These are phyloP conservation scores for Noccaea bulbosa DNA, from an alignment of 345 rosid genomes.

Conservation along the genomic window DNA sequence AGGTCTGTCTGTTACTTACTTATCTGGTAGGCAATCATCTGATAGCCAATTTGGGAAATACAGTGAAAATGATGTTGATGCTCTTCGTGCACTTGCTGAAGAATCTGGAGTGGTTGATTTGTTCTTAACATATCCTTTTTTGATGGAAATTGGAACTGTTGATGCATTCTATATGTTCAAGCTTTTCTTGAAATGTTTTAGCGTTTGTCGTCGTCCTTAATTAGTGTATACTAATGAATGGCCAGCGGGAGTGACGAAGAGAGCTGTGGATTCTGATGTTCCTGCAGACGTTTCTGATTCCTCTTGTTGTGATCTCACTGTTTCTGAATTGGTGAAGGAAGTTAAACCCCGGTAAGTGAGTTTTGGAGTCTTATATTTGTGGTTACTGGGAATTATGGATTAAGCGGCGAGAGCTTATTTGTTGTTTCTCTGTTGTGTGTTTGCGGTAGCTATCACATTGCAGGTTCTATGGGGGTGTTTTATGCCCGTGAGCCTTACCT, in stretches of 20 bases:
- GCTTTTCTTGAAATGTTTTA: neutral
- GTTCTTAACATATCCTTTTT: conserved; percentile 86
- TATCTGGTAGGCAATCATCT: conserved; percentile 73
- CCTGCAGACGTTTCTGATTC: conserved; percentile 63
- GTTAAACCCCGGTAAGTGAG: conserved; percentile 81
- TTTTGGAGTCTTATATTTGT: conserved; percentile 19
- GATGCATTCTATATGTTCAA: neutral
- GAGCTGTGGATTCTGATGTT: conserved; percentile 59
- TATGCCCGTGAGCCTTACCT: conserved; percentile 89
- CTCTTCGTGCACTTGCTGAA: conserved; percentile 89
- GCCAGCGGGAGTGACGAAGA: conserved; percentile 76
- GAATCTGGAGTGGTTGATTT: conserved; percentile 81
- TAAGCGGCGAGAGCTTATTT: conserved; percentile 8
- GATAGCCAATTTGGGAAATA: conserved; percentile 73
- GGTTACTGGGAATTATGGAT: neutral
- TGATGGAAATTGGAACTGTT: neutral
- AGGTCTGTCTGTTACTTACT: conserved; percentile 83
- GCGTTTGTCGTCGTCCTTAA: conserved; percentile 54
- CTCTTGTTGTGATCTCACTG: conserved; percentile 54
- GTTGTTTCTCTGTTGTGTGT: conserved; percentile 12
- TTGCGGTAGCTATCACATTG: conserved; percentile 77
- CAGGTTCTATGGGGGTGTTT: conserved; percentile 80
- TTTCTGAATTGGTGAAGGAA: conserved; percentile 80
- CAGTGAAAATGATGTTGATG: conserved; percentile 82
- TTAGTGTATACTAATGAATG: conserved; percentile 75